Evolutionary conservation across 306 rosid species (phyloP), one percentile per base, ranked within the genome.

Genomic region (Prunus armeniaca): DNA sequence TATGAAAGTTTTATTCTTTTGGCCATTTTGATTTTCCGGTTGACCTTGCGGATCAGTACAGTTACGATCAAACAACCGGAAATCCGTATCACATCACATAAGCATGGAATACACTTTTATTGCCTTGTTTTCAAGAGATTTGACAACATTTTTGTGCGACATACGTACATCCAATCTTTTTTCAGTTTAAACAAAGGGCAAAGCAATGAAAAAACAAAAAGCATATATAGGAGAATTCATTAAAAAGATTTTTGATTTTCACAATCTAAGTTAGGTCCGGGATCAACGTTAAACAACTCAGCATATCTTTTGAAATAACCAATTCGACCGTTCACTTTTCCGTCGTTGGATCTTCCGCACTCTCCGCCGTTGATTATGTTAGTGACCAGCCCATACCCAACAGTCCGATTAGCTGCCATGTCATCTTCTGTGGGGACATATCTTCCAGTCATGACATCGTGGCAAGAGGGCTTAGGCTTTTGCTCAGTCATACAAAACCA

Each of bases 401-500:
- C 83, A 0, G 90, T 92, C 18, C 96, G 68, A n/a, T 94, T 94
- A 3, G 95, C 98, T 9, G 83, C 87, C 46, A 73, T 43, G 71
- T 94, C 96, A 6, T 76, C 92, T 74, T 72, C 7, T 3, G 90
- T 84, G 25, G 87, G 79, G 62, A 79, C 80, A 56, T 90, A 90
- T 66, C 73, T 81, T 3, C 92, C 97, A 4, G 89, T 87, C 93
- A 94, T 92, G 58, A 90, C 97, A 30, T 86, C 49, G 87, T 94
- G 98, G 17, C 93, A 89, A 22, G 98, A 92, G 7, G 93, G 97
- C 82, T 30, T 82, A 4, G 92, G 82, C 63, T 81, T 75, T 75
- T 76, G 80, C 80, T 79, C 83, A 1, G 91, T 90, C 95, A 86
- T 92, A 95, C 96, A 94, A 79, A 91, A 94, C 96, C 96, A 94